Conservation (phyloP, 2,329 filamentous ascomycete genomes). For the Gnomoniopsis smithogilvyi region DNA sequence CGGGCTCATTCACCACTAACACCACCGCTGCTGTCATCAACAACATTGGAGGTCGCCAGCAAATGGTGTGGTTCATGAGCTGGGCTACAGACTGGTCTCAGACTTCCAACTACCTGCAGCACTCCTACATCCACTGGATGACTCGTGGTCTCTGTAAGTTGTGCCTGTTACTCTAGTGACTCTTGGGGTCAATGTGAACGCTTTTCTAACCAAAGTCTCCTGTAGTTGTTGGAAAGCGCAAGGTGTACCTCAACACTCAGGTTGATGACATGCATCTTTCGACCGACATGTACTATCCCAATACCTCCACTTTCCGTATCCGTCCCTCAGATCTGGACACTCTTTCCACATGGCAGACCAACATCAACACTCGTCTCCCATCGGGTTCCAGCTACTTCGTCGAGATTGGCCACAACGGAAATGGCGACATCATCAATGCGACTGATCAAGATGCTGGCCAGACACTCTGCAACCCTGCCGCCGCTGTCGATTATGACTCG, state of each 20-base stretch:
- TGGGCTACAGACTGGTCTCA: conserved; percentile 42
- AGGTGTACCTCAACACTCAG: conserved; percentile 53
- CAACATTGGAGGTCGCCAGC: conserved; percentile 51
- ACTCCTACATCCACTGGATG: conserved; percentile 61
- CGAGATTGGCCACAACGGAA: conserved; percentile 52
- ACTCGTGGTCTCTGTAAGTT: conserved; percentile 49
- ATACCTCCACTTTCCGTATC: conserved; percentile 46
- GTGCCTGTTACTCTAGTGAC: conserved; percentile 17
- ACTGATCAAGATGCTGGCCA: conserved; percentile 44
- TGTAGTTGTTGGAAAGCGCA: conserved; percentile 48
- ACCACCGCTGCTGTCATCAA: conserved; percentile 59
- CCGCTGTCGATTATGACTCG: conserved; percentile 41
- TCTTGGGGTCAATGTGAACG: conserved; percentile 20
- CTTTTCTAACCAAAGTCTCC: not conserved
- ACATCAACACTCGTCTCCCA: conserved; percentile 45
- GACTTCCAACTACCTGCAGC: conserved; percentile 56
- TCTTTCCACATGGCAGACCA: conserved; percentile 39
- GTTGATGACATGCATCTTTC: conserved; percentile 62
- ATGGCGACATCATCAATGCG: conserved; percentile 48
- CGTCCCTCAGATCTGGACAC: conserved; percentile 43
- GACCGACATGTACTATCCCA: conserved; percentile 46
- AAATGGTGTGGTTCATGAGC: conserved; percentile 59
- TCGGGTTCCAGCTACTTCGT: conserved; percentile 49
- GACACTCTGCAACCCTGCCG: conserved; percentile 35
- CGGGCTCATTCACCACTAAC: conserved; percentile 32